phyloP scores from a whole-genome alignment of 495 filamentous ascomycete genomes.

The Terfezia claveryi region DNA sequence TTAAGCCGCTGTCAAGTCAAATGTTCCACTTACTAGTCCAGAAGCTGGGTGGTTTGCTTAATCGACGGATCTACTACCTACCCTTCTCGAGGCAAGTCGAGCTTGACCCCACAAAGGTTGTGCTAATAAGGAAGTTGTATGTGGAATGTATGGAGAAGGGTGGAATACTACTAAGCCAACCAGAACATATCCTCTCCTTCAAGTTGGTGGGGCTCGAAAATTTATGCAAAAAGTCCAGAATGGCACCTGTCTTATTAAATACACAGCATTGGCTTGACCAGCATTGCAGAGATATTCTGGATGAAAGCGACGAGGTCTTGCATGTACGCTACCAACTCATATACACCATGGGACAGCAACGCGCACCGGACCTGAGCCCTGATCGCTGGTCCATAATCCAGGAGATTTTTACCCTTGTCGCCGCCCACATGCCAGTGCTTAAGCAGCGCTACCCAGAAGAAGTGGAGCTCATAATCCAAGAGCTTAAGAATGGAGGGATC shows the following conservation, averaged over 20 bases:
- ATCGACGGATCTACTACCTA: constrained; percentile 35
- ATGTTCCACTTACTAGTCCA: constrained; percentile 38
- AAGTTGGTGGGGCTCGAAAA: constrained; percentile 40
- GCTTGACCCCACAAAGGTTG: constrained; percentile 13
- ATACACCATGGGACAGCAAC: constrained; percentile 43
- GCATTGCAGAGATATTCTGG: constrained; percentile 32
- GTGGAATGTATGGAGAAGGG: constrained; percentile 26
- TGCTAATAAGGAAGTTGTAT: constrained; percentile 22
- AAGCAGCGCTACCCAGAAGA: constrained; percentile 15
- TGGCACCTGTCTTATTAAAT: constrained; percentile 17
- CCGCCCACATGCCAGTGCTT: constrained; percentile 12
- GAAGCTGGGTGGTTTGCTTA: constrained; percentile 37
- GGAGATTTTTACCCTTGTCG: constrained; percentile 28
- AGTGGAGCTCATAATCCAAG: constrained; percentile 21
- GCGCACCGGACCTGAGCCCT: constrained; percentile 31
- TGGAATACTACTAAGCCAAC: constrained; percentile 37
- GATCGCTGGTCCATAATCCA: constrained; percentile 40
- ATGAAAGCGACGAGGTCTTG: constrained; percentile 47
- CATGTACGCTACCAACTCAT: constrained; percentile 39
- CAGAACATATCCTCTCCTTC: constrained; percentile 51
- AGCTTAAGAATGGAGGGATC: not conserved
- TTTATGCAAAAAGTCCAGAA: not conserved
- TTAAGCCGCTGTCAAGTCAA: constrained; percentile 38
- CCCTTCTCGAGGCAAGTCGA: constrained; percentile 36
- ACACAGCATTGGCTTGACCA: constrained; percentile 25